A percentile compares a stretch with the other conserved stretches of the same genome.
Evolutionary conservation across 129 eudicot genomes (phyloP).

Genomic region (Chrysanthemum lavandulifolium): DNA sequence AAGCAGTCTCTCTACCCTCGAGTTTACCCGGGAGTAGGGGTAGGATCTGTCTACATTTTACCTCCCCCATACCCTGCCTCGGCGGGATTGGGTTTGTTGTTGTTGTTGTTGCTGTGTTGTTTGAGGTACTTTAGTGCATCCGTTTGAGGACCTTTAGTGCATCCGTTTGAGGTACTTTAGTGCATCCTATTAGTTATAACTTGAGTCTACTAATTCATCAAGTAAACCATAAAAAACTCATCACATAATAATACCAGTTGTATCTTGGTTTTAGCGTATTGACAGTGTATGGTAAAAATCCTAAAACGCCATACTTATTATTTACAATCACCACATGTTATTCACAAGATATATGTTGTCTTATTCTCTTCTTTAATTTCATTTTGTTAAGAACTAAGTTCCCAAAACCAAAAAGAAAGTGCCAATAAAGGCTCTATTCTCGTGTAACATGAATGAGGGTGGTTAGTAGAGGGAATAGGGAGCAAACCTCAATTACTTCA

Average conservation of each 20-base stretch:
- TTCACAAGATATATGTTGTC: neutral
- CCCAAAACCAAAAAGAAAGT: neutral
- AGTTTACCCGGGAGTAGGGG: too few species aligned
- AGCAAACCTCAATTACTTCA: conserved; percentile 84
- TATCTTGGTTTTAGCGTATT: neutral
- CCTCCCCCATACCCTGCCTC: too few species aligned
- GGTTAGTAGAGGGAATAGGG: neutral
- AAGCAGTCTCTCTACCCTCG: too few species aligned
- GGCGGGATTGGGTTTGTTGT: too few species aligned
- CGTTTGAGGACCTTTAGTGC: too few species aligned
- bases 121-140: too few species aligned
- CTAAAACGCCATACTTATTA: too few species aligned
- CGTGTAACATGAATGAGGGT: neutral
- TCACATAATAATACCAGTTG: neutral
- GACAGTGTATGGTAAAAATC: too few species aligned
- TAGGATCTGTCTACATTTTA: too few species aligned
- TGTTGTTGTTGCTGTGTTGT: too few species aligned
- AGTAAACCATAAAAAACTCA: neutral
- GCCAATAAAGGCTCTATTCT: neutral
- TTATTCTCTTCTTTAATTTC: conserved; percentile 15
- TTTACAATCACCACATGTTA: too few species aligned
- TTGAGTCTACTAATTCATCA: neutral
- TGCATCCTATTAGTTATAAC: neutral
- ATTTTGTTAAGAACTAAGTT: conserved; percentile 2
- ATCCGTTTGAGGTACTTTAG: neutral